phyloP scores from a whole-genome alignment of 805 yeast genomes.

The Starmerella powellii region DNA sequence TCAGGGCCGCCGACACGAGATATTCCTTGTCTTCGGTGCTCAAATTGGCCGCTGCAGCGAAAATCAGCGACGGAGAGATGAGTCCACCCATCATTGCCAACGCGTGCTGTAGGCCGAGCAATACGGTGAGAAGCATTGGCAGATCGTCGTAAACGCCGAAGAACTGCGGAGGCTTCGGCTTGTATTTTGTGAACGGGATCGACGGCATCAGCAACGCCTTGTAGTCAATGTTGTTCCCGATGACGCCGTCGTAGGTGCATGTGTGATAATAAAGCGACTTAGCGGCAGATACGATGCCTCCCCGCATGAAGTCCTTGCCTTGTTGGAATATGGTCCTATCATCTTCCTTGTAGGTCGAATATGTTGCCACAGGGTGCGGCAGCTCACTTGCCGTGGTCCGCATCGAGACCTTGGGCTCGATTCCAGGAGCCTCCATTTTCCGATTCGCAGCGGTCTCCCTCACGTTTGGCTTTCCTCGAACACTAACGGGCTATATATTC shows the following conservation, averaged over 20 bases:
- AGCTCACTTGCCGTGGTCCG: neutral
- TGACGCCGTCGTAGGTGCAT: constrained; percentile 65
- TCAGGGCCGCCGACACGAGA: constrained; percentile 59
- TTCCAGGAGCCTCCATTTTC: neutral
- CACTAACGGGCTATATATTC: too few relatives aligned
- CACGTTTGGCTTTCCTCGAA: neutral
- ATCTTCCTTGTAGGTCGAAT: constrained; percentile 3
- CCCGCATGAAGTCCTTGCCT: neutral
- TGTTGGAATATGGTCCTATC: constrained; percentile 9
- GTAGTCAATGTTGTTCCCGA: constrained; percentile 77
- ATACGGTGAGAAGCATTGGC: constrained; percentile 65
- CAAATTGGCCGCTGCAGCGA: constrained; percentile 52
- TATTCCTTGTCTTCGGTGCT: constrained; percentile 41
- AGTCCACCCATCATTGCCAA: constrained; percentile 88
- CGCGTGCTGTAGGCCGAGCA: constrained; percentile 79
- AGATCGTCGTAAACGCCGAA: constrained; percentile 68
- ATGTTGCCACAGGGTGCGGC: constrained; percentile 4
- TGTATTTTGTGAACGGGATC: constrained; percentile 49
- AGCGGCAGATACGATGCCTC: neutral
- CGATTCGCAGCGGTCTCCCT: neutral
- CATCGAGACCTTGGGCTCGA: constrained; percentile 2
- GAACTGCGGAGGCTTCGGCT: constrained; percentile 52
- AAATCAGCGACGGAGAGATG: constrained; percentile 70
- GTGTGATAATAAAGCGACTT: constrained; percentile 23
- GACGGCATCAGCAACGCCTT: constrained; percentile 67